Evolutionary conservation across 805 yeast genomes (phyloP), one percentile per base, ranked within the genome.

Genomic region (Metschnikowia matae): DNA sequence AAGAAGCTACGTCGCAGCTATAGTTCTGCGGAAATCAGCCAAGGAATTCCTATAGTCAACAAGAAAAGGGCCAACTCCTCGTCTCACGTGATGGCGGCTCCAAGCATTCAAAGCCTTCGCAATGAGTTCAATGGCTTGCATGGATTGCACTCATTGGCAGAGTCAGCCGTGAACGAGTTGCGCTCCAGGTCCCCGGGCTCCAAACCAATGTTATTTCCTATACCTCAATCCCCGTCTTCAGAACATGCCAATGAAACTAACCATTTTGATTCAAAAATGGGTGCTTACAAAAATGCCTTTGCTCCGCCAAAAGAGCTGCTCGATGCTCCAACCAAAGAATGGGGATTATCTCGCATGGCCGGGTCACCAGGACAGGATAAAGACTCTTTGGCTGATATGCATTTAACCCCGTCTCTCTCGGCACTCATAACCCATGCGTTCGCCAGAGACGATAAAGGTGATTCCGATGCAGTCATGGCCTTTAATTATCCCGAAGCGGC

Each of bases 351-450:
- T 3, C 34, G 48, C 29, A 3, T 39, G 31, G 43, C 44, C 40
- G 20, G 10, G 8, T 34, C 38, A 2, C 46, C 46, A 2, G 38
- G 40, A 6, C 44, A 31, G 8, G 54, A 37, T 4, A 56, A 46
- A 23, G 59, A 56, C 3, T 23, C 50, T 3, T 46, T 52, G 6
- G 43, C 55, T 1, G 65, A 68, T 33, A 45, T 66, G 38, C 62
- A 65, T 41, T 53, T 70, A 21, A 68, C 73, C 13, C 75, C 75
- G 1, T 65, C 72, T 3, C 58, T 71, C n/a, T 63, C 74, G 3
- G 75, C 74, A 1, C 56, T 71, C 20, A 66, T 71, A 32, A 69
- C 63, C 49, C 63, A 62, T 49, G 74, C 72, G 5, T 66, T 68
- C 49, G 61, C 62, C 6, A 57, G 50, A 18, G 68, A 68, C 17